A percentile compares a stretch with the other conserved stretches of the same genome.
phyloP scores from a whole-genome alignment of 73 alveolate genomes.

The Tetrahymena thermophila region DNA sequence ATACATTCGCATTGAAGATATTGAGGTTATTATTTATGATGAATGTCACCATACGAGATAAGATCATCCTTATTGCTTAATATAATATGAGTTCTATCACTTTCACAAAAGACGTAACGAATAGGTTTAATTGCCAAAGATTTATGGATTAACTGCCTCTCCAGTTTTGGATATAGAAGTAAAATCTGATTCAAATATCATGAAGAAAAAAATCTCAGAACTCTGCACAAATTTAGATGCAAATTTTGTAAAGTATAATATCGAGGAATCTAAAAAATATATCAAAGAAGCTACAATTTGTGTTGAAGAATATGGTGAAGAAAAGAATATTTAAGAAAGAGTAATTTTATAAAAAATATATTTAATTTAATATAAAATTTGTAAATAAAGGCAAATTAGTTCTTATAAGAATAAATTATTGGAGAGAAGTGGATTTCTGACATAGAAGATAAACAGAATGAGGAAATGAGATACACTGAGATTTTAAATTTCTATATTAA shows the following conservation, averaged over 20 bases:
- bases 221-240: not conserved
- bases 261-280: not conserved
- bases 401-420: not conserved
- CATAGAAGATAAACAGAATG: not conserved
- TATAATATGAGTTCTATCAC: constrained; percentile 13
- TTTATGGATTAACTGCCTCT: constrained; percentile 33
- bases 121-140: not conserved
- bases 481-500: not conserved
- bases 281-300: not conserved
- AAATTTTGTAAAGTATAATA: not conserved
- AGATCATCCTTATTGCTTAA: constrained; percentile 25
- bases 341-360: not conserved
- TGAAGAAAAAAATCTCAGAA: not conserved
- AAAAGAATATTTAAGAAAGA: not conserved
- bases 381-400: not conserved
- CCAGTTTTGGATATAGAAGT: constrained; percentile 20
- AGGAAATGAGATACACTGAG: not conserved
- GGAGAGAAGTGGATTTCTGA: not conserved
- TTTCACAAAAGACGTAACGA: not conserved
- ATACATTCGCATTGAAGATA: not conserved
- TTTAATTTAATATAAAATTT: not conserved
- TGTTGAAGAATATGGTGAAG: not conserved
- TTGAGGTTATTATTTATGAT: constrained; percentile 25
- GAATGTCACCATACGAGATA: constrained; percentile 35
- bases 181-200: not conserved